Evolutionary conservation across 2,329 filamentous ascomycete species (phyloP), one percentile per base, ranked within the genome.

Genomic region (Phaeosphaeriaceae sp.): DNA sequence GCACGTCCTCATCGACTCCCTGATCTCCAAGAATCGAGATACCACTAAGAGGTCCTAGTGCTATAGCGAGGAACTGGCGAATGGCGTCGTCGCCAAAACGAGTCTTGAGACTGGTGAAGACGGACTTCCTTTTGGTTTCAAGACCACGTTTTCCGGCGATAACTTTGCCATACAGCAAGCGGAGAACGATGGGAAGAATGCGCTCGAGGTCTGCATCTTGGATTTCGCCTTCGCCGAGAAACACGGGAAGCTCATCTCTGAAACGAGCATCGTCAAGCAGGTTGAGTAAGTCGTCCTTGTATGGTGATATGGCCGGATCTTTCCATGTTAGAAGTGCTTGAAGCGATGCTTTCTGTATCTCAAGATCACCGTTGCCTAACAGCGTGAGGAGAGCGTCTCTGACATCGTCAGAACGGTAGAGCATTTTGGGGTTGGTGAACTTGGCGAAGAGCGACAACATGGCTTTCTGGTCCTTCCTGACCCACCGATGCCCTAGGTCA

Each of bases 311-410:
- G 9, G 85, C 88, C 1, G 89, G 84, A 58, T 91, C 87, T 76
- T 97, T 98, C 94, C 95, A 99, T 0, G 93, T 88, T 53, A 97
- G 83, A 8, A 99, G 86, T 9, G 91, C 91, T 75, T 93, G 94
- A 35, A 99, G 83, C 0, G 93, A 89, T 48, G 90, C 87, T 66
- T 91, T 94, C 76, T 99, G 95, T 17, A 97, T 87, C 66, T 97
- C 94, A 3, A 89, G 85, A 72, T 99, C 95, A 69, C 95, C 95
- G 73, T 97, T 97, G 46, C 89, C 87, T 65, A 97, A 83, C 22
- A 97, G 84, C 30, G 85, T 83, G 19, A 97, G 81, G 23, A 98
- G 82, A 17, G 92, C 88, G 8, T 86, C 80, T 69, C 94, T 91
- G 0, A 97, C 94, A 55, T 92, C 89, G 10, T 88, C 83, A 30